These are phyloP conservation scores for Ramicandelaber brevisporus DNA, from an alignment of 192 early-diverging fungal species.

Conservation along the genomic window DNA sequence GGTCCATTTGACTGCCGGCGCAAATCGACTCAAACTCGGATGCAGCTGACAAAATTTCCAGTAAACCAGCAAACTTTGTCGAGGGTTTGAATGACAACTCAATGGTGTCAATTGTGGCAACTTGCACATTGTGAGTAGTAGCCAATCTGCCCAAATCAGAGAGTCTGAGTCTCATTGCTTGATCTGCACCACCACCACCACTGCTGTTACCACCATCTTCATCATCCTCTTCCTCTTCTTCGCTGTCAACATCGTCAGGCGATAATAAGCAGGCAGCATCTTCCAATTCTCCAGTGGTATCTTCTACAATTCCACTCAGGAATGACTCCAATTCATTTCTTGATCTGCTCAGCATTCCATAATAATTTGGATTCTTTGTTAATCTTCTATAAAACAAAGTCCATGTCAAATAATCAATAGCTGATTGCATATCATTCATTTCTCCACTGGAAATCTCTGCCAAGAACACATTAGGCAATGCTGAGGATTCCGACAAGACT, in stretches of 20 bases:
- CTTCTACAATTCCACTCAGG: constrained; percentile 85
- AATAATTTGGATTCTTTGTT: constrained; percentile 93
- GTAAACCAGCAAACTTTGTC: constrained; percentile 69
- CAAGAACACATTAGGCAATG: no score
- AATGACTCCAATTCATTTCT: constrained; percentile 78
- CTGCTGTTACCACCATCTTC: constrained; percentile 17
- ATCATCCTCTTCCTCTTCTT: constrained; percentile 13
- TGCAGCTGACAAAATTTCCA: constrained; percentile 83
- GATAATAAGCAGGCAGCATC: constrained; percentile 76
- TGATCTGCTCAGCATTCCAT: constrained; percentile 61
- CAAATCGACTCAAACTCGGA: constrained; percentile 80
- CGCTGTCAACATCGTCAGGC: constrained; percentile 4
- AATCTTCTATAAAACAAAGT: constrained; percentile 91
- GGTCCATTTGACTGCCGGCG: constrained; percentile 75
- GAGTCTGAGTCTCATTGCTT: no score
- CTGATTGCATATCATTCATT: constrained; percentile 98
- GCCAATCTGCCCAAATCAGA: constrained; percentile 95
- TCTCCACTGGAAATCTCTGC: no score
- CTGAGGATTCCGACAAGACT: no score
- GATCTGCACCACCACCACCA: no score
- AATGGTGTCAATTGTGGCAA: constrained; percentile 83
- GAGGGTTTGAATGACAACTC: constrained; percentile 58
- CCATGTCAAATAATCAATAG: constrained; percentile 98
- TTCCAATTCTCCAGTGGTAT: constrained; percentile 63
- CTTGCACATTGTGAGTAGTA: constrained; percentile 90